Conservation (phyloP, 352 stramenopile genomes). For the Phytophthora melonis region DNA sequence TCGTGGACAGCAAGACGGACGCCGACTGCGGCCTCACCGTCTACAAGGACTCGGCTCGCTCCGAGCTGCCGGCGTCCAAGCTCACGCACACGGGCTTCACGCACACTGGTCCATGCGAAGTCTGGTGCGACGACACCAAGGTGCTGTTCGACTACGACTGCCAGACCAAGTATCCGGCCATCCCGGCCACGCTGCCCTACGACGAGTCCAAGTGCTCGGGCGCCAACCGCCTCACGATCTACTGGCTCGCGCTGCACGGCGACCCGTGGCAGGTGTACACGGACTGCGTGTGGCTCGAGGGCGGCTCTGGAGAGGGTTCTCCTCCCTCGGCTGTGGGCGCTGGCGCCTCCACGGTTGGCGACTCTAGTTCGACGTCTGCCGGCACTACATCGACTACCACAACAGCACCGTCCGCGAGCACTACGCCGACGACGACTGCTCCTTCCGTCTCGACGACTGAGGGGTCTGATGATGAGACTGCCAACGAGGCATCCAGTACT, state of each 20-base stretch:
- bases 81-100: slow-evolving; percentile 65
- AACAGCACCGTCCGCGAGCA: slow-evolving; percentile 8
- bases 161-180: slow-evolving; percentile 44
- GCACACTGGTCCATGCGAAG: slow-evolving; percentile 66
- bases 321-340: slow-evolving; percentile 28
- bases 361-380: slow-evolving; percentile 5
- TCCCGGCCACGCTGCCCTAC: slow-evolving; percentile 49
- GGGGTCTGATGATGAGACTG: slow-evolving; percentile 4
- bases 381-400: slow-evolving; percentile 2
- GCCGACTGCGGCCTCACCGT: slow-evolving; percentile 48
- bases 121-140: slow-evolving; percentile 68
- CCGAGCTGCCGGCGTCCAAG: slow-evolving; percentile 44
- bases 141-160: slow-evolving; percentile 62
- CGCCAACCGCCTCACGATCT: slow-evolving; percentile 56
- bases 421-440: slow-evolving; percentile 13
- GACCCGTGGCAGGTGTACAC: slow-evolving; percentile 72
- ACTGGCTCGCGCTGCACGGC: slow-evolving; percentile 68
- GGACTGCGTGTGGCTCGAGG: slow-evolving; percentile 48
- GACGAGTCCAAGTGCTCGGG: slow-evolving; percentile 52
- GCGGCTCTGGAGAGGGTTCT: slow-evolving; percentile 31
- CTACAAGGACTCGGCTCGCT: slow-evolving; percentile 47
- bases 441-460: slow-evolving; percentile 7
- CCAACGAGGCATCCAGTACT: slow-evolving; percentile 8
- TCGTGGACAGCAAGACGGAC: slow-evolving; percentile 45
- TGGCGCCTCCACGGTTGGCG: slow-evolving; percentile 15